phyloP scores from a whole-genome alignment of 768 basidiomycete genomes.

The Mycena rebaudengoi region DNA sequence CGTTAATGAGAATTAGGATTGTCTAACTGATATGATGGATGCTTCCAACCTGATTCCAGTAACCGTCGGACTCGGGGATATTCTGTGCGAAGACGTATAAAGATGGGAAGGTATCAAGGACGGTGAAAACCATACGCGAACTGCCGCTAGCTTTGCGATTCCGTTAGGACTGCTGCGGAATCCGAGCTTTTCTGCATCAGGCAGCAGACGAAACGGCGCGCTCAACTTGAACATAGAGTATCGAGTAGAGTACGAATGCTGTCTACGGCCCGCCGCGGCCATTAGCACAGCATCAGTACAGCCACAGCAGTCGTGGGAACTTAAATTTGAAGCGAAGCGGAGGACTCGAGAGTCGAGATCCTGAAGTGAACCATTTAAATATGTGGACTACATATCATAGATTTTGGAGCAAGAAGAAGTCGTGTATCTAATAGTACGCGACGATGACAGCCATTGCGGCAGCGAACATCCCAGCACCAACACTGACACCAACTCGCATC shows the following conservation, averaged over 20 bases:
- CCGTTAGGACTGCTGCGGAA: slow-evolving; percentile 87
- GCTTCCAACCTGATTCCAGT: slow-evolving; percentile 91
- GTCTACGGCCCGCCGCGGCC: background rate
- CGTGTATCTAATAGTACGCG: slow-evolving; percentile 14
- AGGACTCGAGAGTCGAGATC: too few species aligned
- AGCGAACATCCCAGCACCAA: slow-evolving; percentile 8
- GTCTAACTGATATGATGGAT: background rate
- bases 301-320: too few species aligned
- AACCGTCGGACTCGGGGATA: slow-evolving; percentile 77
- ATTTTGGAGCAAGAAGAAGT: too few species aligned
- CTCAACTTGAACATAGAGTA: slow-evolving; percentile 54
- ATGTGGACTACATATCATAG: too few species aligned
- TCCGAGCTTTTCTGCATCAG: slow-evolving; percentile 89
- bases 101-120: background rate
- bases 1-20: background rate
- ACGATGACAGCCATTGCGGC: slow-evolving; percentile 22
- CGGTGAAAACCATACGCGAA: slow-evolving; percentile 64
- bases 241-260: background rate
- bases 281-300: too few species aligned
- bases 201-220: slow-evolving; percentile 79
- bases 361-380: too few species aligned
- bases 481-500: slow-evolving; percentile 20
- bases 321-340: too few species aligned
- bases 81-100: slow-evolving; percentile 55
- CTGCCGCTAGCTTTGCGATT: slow-evolving; percentile 76